Base-by-base conservation (phyloP, 805 yeast genomes). In the Metschnikowia amazonensis region DNA sequence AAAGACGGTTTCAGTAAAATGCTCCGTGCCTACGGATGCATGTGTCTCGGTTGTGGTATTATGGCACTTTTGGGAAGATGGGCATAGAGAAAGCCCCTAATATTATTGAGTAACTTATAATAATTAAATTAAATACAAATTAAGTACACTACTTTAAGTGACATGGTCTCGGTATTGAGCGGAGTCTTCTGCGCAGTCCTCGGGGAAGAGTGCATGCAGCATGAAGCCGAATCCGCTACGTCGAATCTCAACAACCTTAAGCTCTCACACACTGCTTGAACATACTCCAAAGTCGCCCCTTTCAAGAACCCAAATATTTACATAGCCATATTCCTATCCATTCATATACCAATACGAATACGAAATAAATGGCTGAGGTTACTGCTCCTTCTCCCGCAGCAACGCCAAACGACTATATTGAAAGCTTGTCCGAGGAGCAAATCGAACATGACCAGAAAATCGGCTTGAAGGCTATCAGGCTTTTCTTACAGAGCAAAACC, bases 401-500 rank as follows among this genome's bases (percentile, higher is more conserved):
- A 4, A 66, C 74, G 5, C 76, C 76, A 24, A 69, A 68, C 49
- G 76, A 71, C 51, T 71, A 67, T 48, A 71, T 71, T 23, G 58
- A 65, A 44, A 67, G 71, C 50, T 61, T 71, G 46, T 56, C 72
- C 1, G 60, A 61, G 3, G 74, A 69, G 45, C 75, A 72, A 50
- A 63, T 72, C 33, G 72, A 74, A 46, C 72, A 72, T 46, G 89
- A 84, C 58, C 96, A 89, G 60, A 74, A 72, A 49, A 66, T 77
- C n/a, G 95, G 94, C 0, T 76, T 89, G 47, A 80, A 81, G 54
- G 89, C 95, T 16, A 94, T 94, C 49, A 73, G 97, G 39, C 70
- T 80, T 27, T 94, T 94, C 59, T 70, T 94, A 35, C 85, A 88
- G 59, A 82, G 94, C 40, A 92, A 92, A 63, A 90, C 96, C 0